Base-by-base conservation (phyloP, 2,329 filamentous ascomycete species). In the Thelonectria discophora region DNA sequence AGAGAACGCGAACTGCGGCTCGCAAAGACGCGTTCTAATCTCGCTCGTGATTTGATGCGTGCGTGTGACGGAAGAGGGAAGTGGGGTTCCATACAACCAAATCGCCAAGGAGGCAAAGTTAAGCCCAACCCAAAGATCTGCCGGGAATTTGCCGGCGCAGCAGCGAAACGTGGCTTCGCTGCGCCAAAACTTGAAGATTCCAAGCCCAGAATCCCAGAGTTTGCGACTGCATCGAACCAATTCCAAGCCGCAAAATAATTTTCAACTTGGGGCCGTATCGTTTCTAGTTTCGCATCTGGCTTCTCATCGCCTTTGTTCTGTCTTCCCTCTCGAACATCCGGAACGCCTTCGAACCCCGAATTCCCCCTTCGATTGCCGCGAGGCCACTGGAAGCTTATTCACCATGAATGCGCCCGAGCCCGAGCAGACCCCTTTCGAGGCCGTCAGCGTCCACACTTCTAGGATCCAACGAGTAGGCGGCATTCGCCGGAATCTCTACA, bases 351-450 rank as follows among this genome's bases (percentile, higher is more conserved):
- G 27, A 30, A 30, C 7, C 9, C 2, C 27, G 55, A 46, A 49
- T 30, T 20, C n/a, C 34, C 32, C 7, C 30, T 39, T 17, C 62
- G 51, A 64, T 42, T 40, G 8, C 58, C 27, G 57, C 60, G 61
- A 56, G 48, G 48, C 51, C 58, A 27, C 66, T 48, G 27, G 47
- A 50, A 56, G 40, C 27, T 49, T 52, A 46, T 63, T 49, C 69
- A 77, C 69, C 55, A 97, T 97, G 94, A 93, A 97, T 82, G 88
- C 88, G 73, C 86, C 89, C 65, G 93, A 97, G 82, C 90, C 92
- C 65, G 93, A 97, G 51, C 88, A 91, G 81, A 97, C 93, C 79
- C 93, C 94, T 81, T 97, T 97, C 81, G 91, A 90, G 75, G 91
- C 93, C 67, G 92, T 97, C 75, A 91, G 88, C 72, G 88, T 91